These are phyloP conservation scores for Glycine tomentella DNA, from an alignment of 306 rosid species.

Conservation along the genomic window DNA sequence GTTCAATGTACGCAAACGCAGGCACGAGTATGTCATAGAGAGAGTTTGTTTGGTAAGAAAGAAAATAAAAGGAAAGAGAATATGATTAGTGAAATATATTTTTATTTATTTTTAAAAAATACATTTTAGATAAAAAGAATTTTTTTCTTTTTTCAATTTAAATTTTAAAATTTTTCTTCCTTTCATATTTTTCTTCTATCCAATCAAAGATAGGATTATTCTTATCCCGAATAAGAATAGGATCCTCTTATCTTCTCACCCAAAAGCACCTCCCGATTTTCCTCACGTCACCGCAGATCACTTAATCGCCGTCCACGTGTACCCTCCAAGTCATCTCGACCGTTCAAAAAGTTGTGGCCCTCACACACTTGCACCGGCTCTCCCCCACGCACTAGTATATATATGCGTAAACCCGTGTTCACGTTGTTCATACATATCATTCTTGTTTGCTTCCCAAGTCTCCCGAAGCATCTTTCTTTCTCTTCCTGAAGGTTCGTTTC, in stretches of 20 bases:
- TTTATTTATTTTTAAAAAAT: too few species aligned
- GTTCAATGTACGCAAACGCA: neutral
- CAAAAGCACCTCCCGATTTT: neutral
- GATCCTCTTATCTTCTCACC: neutral
- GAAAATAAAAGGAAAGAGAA: too few species aligned
- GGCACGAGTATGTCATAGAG: too few species aligned
- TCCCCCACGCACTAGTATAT: neutral
- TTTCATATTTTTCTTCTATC: too few species aligned
- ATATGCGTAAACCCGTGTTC: neutral
- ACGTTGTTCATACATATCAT: neutral
- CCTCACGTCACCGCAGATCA: neutral
- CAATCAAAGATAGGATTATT: too few species aligned
- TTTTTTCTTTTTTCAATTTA: too few species aligned
- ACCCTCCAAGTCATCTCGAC: neutral
- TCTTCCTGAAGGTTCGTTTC: neutral
- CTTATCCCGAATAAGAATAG: constrained; percentile 16
- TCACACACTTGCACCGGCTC: constrained; percentile 29
- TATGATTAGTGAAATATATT: too few species aligned
- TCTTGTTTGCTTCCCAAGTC: neutral
- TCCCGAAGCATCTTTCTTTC: neutral
- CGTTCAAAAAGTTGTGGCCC: constrained; percentile 25
- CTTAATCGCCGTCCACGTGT: constrained; percentile 17
- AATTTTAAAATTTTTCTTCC: too few species aligned
- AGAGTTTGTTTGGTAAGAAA: too few species aligned
- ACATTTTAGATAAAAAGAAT: too few species aligned